phyloP scores from a whole-genome alignment of 202 grass and related monocot species.

The Cymbopogon flexuosus region DNA sequence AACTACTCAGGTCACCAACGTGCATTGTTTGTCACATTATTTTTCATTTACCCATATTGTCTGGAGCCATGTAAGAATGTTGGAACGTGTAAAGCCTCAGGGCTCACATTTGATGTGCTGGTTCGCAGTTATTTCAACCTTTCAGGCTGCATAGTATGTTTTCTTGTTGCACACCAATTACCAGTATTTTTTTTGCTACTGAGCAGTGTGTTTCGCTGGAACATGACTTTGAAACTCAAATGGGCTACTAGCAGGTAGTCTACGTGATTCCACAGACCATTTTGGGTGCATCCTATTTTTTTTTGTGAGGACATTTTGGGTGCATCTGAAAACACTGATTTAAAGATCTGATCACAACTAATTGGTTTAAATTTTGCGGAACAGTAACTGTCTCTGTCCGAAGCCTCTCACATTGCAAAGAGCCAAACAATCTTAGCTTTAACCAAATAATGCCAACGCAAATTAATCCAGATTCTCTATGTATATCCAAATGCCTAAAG shows the following conservation, averaged over 20 bases:
- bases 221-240: not conserved
- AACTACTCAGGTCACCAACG: not conserved
- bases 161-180: no score
- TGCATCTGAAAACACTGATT: not conserved
- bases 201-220: not conserved
- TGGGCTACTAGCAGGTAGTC: not conserved
- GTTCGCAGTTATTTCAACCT: not conserved
- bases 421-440: no score
- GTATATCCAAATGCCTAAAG: no score
- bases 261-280: not conserved
- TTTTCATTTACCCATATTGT: conserved; percentile 31
- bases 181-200: not conserved
- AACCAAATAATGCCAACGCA: no score
- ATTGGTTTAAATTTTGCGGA: no score
- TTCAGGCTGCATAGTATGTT: not conserved
- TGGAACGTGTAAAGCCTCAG: not conserved
- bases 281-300: not conserved
- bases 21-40: conserved; percentile 39
- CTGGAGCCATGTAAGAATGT: conserved; percentile 28
- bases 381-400: no score
- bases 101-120: not conserved
- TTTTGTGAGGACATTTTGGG: not conserved
- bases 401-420: no score
- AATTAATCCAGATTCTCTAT: no score
- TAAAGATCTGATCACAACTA: not conserved